Evolutionary conservation across 202 grass and related monocot genomes (phyloP).

Genomic region (Hordeum pubiflorum): DNA sequence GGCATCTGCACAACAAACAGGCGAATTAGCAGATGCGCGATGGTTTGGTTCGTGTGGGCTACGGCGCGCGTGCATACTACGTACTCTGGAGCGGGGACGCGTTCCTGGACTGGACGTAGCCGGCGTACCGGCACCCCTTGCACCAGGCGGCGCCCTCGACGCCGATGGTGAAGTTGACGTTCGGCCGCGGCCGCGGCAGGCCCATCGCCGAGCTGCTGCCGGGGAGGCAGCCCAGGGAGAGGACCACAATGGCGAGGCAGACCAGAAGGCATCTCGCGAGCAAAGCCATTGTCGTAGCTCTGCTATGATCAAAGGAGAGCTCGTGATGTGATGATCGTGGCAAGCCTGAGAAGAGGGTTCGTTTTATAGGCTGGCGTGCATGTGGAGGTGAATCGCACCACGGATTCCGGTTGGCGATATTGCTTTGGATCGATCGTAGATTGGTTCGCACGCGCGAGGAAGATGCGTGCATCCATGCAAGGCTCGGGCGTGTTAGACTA

Average conservation of each 20-base stretch:
- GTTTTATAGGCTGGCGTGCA: conserved; percentile 26
- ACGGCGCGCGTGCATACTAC: background rate
- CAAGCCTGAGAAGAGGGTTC: background rate
- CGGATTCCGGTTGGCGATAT: background rate
- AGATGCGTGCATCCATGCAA: background rate
- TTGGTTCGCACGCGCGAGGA: background rate
- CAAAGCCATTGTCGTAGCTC: background rate
- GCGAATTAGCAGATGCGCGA: background rate
- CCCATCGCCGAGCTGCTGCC: conserved; percentile 8
- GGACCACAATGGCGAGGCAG: conserved; percentile 7
- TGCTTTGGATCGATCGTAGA: background rate
- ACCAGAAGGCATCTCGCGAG: background rate
- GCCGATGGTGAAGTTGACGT: conserved; percentile 40
- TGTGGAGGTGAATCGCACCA: background rate
- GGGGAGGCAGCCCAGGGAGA: conserved; percentile 13
- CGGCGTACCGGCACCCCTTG: conserved; percentile 34
- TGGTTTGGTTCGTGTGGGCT: background rate
- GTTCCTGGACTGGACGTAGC: conserved; percentile 26
- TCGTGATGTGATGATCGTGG: background rate
- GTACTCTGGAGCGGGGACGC: conserved; percentile 49
- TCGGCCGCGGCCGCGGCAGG: conserved; percentile 23
- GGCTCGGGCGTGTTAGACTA: no score
- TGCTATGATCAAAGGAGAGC: background rate
- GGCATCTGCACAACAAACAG: conserved; percentile 26
- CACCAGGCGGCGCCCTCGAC: conserved; percentile 40